Percentiles rank a stretch among this genome's conserved stretches.
phyloP scores from a whole-genome alignment of 768 basidiomycete species.

The Tylopilus intermedius region DNA sequence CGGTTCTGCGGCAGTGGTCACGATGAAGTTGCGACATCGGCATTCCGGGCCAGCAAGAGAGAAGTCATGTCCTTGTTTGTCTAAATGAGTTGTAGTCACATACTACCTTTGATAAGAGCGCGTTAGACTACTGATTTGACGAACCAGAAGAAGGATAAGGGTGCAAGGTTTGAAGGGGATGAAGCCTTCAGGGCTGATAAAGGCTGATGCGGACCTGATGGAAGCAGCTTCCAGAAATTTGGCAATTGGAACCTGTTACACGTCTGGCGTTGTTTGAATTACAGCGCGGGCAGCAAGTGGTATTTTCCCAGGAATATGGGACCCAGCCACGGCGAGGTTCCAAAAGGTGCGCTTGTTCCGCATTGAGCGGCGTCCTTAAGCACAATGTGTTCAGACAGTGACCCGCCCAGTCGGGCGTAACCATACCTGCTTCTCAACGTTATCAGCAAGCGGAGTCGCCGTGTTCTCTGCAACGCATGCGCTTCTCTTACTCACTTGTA shows the following conservation, averaged over 20 bases:
- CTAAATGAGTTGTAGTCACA: not conserved
- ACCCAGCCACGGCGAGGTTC: not conserved
- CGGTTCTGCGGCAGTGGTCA: not conserved
- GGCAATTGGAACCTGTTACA: constrained; percentile 1
- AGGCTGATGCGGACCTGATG: not conserved
- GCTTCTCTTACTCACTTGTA: not conserved
- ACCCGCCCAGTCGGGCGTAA: no score
- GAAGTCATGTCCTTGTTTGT: constrained; percentile 1
- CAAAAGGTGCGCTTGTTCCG: not conserved
- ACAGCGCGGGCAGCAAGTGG: not conserved
- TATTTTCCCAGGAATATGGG: constrained; percentile 3
- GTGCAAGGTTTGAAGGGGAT: not conserved
- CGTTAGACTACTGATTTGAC: not conserved
- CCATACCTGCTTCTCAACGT: not conserved
- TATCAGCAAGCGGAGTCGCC: not conserved
- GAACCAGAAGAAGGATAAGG: not conserved
- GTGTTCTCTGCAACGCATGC: not conserved
- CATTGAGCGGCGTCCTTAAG: not conserved
- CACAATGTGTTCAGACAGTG: not conserved
- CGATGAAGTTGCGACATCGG: not conserved
- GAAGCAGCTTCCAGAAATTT: not conserved
- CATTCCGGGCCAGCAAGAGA: not conserved
- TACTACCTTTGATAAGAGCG: not conserved
- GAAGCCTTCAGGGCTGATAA: not conserved
- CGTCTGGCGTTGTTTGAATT: not conserved